Evolutionary conservation across 75 land plant species (phyloP).

Genomic region (Pinus taeda): DNA sequence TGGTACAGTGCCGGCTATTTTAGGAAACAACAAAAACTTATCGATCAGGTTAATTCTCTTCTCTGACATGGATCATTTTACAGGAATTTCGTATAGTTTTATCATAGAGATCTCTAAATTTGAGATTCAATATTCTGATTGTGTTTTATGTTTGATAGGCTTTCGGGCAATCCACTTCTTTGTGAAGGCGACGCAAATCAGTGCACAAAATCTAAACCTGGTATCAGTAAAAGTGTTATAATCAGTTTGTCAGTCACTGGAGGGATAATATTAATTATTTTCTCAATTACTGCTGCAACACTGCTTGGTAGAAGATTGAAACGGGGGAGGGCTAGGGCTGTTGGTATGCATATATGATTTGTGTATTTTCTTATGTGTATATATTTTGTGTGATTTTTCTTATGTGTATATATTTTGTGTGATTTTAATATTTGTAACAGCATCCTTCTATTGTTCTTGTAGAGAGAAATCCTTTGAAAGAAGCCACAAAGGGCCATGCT

Average conservation of each 20-base stretch:
- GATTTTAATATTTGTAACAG: too few relatives aligned
- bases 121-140: neutral
- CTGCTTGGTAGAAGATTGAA: too few relatives aligned
- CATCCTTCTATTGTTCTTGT: neutral
- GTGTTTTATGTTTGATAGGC: neutral
- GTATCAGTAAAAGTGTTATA: neutral
- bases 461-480: neutral
- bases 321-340: too few relatives aligned
- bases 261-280: neutral
- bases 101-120: neutral
- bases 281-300: too few relatives aligned
- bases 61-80: neutral
- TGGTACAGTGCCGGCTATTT: slow-evolving; percentile 16
- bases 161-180: neutral
- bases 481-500: neutral
- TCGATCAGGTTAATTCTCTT: neutral
- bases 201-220: neutral
- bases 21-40: slow-evolving; percentile 9
- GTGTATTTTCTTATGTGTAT: too few relatives aligned
- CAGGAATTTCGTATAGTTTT: neutral
- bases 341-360: too few relatives aligned
- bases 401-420: too few relatives aligned
- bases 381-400: too few relatives aligned
- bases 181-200: neutral
- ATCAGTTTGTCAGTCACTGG: neutral